Evolutionary conservation across 805 yeast species (phyloP), one percentile per base, ranked within the genome.

Genomic region (Priceomyces fermenticarens): DNA sequence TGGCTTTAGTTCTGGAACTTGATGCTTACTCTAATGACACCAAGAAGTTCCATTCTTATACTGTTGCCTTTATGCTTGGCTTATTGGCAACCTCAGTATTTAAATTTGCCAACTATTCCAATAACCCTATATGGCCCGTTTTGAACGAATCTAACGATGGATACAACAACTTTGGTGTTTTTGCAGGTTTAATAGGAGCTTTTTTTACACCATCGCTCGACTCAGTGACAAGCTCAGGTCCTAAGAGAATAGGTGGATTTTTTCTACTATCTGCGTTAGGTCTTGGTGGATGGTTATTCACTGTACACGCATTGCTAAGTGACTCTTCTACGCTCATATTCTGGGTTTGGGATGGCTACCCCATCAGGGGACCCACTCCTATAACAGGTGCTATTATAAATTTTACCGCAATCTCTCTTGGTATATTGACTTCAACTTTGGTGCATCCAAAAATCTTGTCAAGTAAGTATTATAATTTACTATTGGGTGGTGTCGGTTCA

Each of bases 301-400:
- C 85, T 4, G 60, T 85, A 28, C 83, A 82, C 50, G 85, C 95
- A 10, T 77, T 83, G 70, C 60, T 89, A 35, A 77, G 88, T 2
- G 99, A 93, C 58, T 76, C 97, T 0, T 82, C 95, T 2, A 85
- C 93, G 8, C 72, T 91, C 32, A 85, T 88, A n/a, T 72, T 83
- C 35, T 93, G 97, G 97, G 80, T 81, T n/a, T 93, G 98, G 98
- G 85, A 83, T 46, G 99, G 99, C 1, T 91, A 75, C 59, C 96
- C 95, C 32, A 70, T 87, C n/a, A 66, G 68, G 3, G 95, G 95
- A 0, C 97, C 97, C 9, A 74, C 85, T 3, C 95, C 97, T 10
- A 80, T 89, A 34, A 88, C 95, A 25, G 88, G 88, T 50, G 91
- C 95, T 36, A 75, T 83, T 7, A 46, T 85, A 20, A 77, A 87